Base-by-base conservation (phyloP, 768 basidiomycete species). In the Russula compacta region DNA sequence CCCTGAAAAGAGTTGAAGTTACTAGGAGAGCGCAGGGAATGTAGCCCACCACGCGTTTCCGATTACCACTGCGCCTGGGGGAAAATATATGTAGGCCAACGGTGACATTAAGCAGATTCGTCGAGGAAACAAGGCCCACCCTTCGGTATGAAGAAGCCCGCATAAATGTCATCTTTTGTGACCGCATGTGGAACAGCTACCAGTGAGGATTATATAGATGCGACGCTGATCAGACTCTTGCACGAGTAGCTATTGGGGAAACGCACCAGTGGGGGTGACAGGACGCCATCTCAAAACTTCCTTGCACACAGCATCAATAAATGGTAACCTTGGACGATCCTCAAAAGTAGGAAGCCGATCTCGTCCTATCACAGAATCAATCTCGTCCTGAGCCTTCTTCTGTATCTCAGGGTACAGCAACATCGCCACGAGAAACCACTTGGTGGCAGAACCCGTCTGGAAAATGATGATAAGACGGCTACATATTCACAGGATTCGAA, bases 261-360 rank as follows among this genome's bases (percentile, higher is more conserved):
- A 29, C 39, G 0, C 38, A 53, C 39, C 42, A 8, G 54, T 15
- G 10, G 50, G 59, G 4, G 35, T 15, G 2, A 38, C 42, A 39
- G 24, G 52, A 1, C 38, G 50, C 59, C 59, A 53, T 35, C 50
- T 35, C 33, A 44, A 15, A 6, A 43, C 42, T 33, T 60, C 59
- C 35, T 46, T 44, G 44, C 35, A 60, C 11, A 60, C 35, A 2
- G 50, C 38, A 29, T 29, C 24, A 29, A 29, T 29, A 29, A 29
- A 29, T 29, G 24, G 24, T 29, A 29, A 29, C 24, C 36, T 52
- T 2, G 36, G 36, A 12, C 51, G 51, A 24, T 61, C 60, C 19
- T 56, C 60, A 12, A 56, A 61, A 9, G 54, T 56, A 3, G 60
- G 60, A 19, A 61, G 60, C 2, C 60, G 46, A 12, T 48, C 42